Conservation (phyloP, 768 basidiomycete species). For the Melanogaster broomeanus region DNA sequence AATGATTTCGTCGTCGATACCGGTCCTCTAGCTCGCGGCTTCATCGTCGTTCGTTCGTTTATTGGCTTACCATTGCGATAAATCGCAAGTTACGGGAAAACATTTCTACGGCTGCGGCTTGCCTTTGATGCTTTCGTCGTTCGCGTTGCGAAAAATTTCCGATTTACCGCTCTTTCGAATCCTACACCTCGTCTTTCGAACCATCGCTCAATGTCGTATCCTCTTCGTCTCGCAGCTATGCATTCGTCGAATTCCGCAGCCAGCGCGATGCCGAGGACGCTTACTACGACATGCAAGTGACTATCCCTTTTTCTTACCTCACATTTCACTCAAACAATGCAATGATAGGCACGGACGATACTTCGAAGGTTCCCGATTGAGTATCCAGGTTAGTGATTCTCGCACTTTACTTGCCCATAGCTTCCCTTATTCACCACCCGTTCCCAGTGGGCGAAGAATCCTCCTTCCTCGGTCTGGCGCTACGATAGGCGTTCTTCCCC, state of each 20-base stretch:
- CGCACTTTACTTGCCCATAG: too few relatives aligned
- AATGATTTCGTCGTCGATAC: slow-evolving; percentile 26
- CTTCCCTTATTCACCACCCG: background rate
- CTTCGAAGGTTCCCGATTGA: slow-evolving; percentile 74
- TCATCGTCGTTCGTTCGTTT: slow-evolving; percentile 29
- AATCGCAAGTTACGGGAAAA: slow-evolving; percentile 29
- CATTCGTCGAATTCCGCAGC: slow-evolving; percentile 83
- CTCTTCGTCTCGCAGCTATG: slow-evolving; percentile 64
- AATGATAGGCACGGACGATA: slow-evolving; percentile 65
- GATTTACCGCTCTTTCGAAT: slow-evolving; percentile 37
- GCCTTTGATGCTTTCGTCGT: slow-evolving; percentile 30
- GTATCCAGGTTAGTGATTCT: slow-evolving; percentile 63
- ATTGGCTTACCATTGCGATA: slow-evolving; percentile 22
- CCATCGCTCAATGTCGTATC: slow-evolving; percentile 61
- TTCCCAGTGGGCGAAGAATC: slow-evolving; percentile 76
- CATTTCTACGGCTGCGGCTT: slow-evolving; percentile 27
- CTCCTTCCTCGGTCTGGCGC: slow-evolving; percentile 83
- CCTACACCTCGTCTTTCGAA: slow-evolving; percentile 34
- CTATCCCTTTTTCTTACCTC: background rate
- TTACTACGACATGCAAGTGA: slow-evolving; percentile 76
- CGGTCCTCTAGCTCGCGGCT: slow-evolving; percentile 31
- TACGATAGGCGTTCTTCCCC: slow-evolving; percentile 60
- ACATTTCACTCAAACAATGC: slow-evolving; percentile 11
- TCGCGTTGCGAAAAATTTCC: slow-evolving; percentile 15
- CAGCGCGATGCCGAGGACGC: slow-evolving; percentile 80